Percentiles rank a stretch among this genome's conserved stretches.
Conservation (phyloP, 176 grass and related monocot species). For the Avena insularis region DNA sequence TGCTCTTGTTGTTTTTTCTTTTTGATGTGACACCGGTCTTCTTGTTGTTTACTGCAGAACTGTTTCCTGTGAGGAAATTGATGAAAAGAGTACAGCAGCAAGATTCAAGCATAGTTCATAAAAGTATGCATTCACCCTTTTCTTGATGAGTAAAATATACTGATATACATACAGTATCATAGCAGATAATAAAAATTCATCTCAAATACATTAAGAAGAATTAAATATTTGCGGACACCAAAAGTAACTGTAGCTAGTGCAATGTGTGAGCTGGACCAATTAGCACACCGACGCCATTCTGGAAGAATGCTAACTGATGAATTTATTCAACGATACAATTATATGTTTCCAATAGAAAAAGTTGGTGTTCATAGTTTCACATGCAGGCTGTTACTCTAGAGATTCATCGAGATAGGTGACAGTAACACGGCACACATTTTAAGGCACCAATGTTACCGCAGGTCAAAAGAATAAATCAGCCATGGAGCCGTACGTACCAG, state of each 20-base stretch:
- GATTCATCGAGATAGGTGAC: not conserved
- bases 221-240: not conserved
- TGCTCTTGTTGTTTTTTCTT: not conserved
- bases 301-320: not conserved
- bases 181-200: not conserved
- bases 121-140: not conserved
- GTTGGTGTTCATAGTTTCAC: not conserved
- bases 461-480: not conserved
- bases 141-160: too few species aligned
- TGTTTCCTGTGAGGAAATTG: conserved; percentile 21
- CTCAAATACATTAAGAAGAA: not conserved
- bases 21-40: too few species aligned
- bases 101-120: not conserved
- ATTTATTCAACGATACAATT: not conserved
- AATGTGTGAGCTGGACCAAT: not conserved
- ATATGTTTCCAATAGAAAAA: not conserved
- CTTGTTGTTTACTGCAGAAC: conserved; percentile 39
- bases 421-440: not conserved
- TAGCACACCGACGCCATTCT: not conserved
- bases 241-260: not conserved
- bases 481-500: conserved; percentile 40
- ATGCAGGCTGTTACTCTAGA: not conserved
- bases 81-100: not conserved
- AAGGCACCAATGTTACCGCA: not conserved
- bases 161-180: conserved; percentile 10